Conservation (phyloP, 495 filamentous ascomycete genomes). For the Tuber umbilicatum region DNA sequence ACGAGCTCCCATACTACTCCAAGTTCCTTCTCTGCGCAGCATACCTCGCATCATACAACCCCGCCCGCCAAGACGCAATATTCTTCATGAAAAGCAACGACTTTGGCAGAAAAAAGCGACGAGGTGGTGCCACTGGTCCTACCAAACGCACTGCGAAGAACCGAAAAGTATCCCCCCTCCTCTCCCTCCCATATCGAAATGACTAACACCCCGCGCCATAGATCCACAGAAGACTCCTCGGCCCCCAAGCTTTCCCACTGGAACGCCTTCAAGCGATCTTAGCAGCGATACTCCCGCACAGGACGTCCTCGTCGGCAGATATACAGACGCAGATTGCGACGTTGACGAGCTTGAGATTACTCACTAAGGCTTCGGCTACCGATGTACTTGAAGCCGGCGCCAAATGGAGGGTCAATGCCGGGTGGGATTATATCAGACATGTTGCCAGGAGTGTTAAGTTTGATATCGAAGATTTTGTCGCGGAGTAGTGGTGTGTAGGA, state of each 20-base stretch:
- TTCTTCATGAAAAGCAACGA: conserved; percentile 80
- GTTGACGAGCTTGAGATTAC: conserved; percentile 65
- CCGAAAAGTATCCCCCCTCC: conserved; percentile 50
- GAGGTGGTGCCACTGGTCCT: conserved; percentile 49
- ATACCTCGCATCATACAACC: conserved; percentile 87
- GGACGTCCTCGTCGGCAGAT: conserved; percentile 51
- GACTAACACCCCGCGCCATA: conserved; percentile 24
- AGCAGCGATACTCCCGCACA: conserved; percentile 66
- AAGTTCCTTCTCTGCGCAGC: conserved; percentile 76
- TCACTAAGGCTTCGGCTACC: conserved; percentile 54
- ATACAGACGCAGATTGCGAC: conserved; percentile 62
- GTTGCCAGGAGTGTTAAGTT: conserved; percentile 64
- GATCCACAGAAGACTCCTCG: conserved; percentile 62
- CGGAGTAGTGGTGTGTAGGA: conserved; percentile 47
- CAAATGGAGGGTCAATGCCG: conserved; percentile 68
- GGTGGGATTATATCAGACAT: conserved; percentile 62
- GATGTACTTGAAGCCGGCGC: conserved; percentile 58
- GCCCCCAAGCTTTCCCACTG: conserved; percentile 73
- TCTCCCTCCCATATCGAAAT: conserved; percentile 41
- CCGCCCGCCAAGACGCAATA: conserved; percentile 64
- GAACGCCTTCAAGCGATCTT: conserved; percentile 87
- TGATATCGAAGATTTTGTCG: conserved; percentile 64
- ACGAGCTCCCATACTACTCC: conserved; percentile 68
- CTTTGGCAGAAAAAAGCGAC: conserved; percentile 48
- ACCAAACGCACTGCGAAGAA: conserved; percentile 47